phyloP scores from a whole-genome alignment of 2,329 filamentous ascomycete genomes.

The Tolypocladium paradoxum region DNA sequence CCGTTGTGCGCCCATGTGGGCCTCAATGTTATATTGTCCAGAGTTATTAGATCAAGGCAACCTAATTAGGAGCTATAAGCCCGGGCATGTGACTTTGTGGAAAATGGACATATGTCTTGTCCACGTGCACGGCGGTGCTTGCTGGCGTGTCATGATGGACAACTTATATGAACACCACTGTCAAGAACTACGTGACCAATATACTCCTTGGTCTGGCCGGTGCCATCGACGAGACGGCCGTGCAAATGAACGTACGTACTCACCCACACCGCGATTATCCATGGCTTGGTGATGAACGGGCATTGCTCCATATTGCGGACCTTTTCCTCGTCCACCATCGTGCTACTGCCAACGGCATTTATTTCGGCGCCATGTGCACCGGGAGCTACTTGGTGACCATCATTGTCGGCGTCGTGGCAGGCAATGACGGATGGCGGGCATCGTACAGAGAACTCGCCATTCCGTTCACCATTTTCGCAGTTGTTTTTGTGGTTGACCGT shows the following conservation, averaged over 20 bases:
- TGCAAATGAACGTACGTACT: constrained; percentile 23
- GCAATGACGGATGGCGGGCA: constrained; percentile 12
- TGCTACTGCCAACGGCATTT: background rate
- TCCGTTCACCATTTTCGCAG: constrained; percentile 10
- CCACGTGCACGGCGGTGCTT: constrained; percentile 11
- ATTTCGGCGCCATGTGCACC: background rate
- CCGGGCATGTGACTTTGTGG: no score
- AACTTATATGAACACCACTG: constrained; percentile 7
- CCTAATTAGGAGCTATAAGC: no score
- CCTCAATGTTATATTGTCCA: no score
- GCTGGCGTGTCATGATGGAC: constrained; percentile 14
- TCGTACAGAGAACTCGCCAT: constrained; percentile 14
- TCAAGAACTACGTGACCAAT: constrained; percentile 14
- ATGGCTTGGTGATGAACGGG: no score
- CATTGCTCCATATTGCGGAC: no score
- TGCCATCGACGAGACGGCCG: constrained; percentile 27
- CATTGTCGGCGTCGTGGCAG: background rate
- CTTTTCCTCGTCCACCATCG: constrained; percentile 1
- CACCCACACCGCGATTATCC: background rate
- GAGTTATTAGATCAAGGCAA: no score
- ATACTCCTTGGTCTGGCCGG: constrained; percentile 23
- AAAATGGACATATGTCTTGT: no score
- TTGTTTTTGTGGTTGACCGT: constrained; percentile 10
- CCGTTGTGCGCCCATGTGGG: no score
- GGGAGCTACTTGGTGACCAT: background rate